Conservation (phyloP, 371 early-diverging fungal species). For the Mycotypha africana region DNA sequence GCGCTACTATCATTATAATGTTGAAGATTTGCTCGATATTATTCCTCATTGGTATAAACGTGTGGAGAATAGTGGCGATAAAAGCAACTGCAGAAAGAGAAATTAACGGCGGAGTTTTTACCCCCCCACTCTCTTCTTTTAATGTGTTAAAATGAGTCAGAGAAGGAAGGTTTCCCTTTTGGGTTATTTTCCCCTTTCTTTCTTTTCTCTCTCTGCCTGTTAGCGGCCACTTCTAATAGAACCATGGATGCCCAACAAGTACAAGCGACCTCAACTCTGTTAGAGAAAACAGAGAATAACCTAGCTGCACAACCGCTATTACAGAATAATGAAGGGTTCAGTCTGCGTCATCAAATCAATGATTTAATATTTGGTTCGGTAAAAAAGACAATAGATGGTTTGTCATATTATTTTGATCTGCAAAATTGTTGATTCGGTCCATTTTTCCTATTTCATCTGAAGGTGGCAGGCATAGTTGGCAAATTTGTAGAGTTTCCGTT, state of each 20-base stretch:
- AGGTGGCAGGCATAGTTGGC: conserved; percentile 85
- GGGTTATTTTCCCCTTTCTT: neutral
- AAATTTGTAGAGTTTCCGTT: conserved; percentile 95
- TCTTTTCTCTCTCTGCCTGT: neutral
- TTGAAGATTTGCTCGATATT: too few species aligned
- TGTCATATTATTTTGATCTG: neutral
- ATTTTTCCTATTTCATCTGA: neutral
- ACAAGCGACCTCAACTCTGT: neutral
- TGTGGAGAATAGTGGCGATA: too few species aligned
- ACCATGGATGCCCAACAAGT: conserved; percentile 15
- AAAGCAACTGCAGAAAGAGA: too few species aligned
- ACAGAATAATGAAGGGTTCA: conserved; percentile 4
- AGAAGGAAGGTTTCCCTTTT: neutral
- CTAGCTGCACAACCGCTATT: neutral
- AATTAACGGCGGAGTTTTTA: neutral
- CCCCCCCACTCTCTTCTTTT: neutral
- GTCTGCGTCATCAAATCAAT: conserved; percentile 17
- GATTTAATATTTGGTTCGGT: conserved; percentile 32
- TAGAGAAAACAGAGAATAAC: neutral
- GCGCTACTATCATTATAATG: too few species aligned
- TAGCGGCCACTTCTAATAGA: neutral
- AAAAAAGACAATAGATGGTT: neutral
- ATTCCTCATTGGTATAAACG: too few species aligned
- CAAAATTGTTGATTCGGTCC: neutral
- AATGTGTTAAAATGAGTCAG: neutral